Base-by-base conservation (phyloP, 768 basidiomycete species). In the Termitomyces sp. region DNA sequence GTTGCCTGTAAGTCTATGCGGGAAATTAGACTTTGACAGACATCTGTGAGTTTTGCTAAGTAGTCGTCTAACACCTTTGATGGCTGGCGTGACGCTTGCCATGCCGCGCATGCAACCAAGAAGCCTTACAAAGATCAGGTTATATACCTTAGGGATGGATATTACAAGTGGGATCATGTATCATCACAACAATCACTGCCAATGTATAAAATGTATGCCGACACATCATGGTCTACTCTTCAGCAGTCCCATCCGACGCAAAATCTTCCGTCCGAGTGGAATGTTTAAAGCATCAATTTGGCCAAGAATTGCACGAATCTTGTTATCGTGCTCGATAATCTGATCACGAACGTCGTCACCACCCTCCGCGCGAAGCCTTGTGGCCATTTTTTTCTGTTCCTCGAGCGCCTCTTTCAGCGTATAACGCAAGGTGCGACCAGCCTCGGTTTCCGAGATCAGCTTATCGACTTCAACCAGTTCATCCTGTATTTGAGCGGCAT, bases 401-500 rank as follows among this genome's bases (percentile, higher is more conserved):
- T 60, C 55, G 13, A 60, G 45, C 7, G 56, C 40, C 49, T 60
- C 59, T 35, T 56, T 38, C 22, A 60, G 59, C n/a, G 59, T 60
- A 41, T 60, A 60, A n/a, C 55, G 59, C 39, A 60, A 44, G 20
- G 55, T 55, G 6, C 47, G 52, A 9, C 64, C 68, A 5, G 63
- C 66, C 9, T 54, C 49, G 3, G 66, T 67, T 33, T 66, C 66
- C 6, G 56, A 49, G 16, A 69, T 63, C 15, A 57, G 44, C 18
- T 52, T 60, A 18, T 59, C 46, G 36, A 64, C 46, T 25, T 64
- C 60, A 0, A 66, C 64, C 23, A 67, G 46, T 43, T 68, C 68
- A 25, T 61, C 50, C 39, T 69, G 65, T 23, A 66, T 53, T n/a
- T 65, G 62, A n/a, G 69, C 58, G 0, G 59, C 45, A 36, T 64